A percentile compares a stretch with the other conserved stretches of the same genome.
Conservation (phyloP, 805 yeast species). For the Ogataea sp. region DNA sequence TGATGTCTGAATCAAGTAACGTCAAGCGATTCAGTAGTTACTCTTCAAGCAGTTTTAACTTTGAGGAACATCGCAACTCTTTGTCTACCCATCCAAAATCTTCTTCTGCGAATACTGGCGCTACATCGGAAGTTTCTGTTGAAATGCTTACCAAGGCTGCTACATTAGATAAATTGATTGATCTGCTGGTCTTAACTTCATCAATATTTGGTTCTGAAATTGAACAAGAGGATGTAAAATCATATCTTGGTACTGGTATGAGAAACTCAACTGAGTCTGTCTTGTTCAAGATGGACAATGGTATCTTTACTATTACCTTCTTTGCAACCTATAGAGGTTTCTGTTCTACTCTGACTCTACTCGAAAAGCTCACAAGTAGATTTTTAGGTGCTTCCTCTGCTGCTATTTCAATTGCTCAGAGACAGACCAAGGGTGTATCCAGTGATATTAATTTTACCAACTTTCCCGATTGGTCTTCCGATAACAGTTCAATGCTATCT, state of each 20-base stretch:
- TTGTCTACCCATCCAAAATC: no score
- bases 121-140: slow-evolving; percentile 2
- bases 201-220: slow-evolving; percentile 44
- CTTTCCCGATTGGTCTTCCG: slow-evolving; percentile 54
- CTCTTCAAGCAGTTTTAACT: slow-evolving; percentile 24
- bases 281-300: slow-evolving; percentile 51
- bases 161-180: slow-evolving; percentile 67
- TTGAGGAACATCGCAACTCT: slow-evolving; percentile 26
- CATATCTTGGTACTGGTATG: slow-evolving; percentile 26
- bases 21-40: slow-evolving; percentile 26
- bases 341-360: slow-evolving; percentile 44
- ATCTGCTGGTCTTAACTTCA: slow-evolving; percentile 67
- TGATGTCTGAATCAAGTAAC: slow-evolving; percentile 22
- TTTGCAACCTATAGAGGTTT: slow-evolving; percentile 65
- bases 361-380: slow-evolving; percentile 45
- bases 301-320: slow-evolving; percentile 55
- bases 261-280: slow-evolving; percentile 10
- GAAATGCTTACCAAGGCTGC: slow-evolving; percentile 46
- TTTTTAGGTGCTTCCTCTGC: slow-evolving; percentile 58
- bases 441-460: slow-evolving; percentile 1
- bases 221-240: slow-evolving; percentile 33
- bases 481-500: slow-evolving; percentile 26
- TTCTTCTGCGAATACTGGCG: no score
- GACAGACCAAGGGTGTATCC: neutral
- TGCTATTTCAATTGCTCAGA: slow-evolving; percentile 38